Conservation (phyloP, 495 filamentous ascomycete species). For the Hamigera avellanea region DNA sequence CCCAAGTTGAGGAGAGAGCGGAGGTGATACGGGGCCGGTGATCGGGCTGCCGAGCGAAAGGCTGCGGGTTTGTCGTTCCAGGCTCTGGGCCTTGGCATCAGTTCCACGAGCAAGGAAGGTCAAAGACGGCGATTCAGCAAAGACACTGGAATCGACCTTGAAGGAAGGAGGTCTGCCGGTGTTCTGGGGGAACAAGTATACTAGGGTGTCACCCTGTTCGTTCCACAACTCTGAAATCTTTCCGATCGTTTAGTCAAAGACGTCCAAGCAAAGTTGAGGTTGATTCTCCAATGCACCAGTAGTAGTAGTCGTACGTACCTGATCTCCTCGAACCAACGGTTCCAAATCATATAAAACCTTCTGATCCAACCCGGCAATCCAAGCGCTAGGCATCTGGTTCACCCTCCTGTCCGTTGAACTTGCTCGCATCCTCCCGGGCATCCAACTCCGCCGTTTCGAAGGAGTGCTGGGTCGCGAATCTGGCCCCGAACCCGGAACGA, state of each 20-base stretch:
- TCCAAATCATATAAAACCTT: conserved; percentile 51
- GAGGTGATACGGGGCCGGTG: conserved; percentile 29
- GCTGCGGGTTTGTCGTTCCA: conserved; percentile 28
- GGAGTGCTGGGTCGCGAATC: conserved; percentile 31
- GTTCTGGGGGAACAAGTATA: conserved; percentile 68
- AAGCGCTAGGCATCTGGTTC: conserved; percentile 34
- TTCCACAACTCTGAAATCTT: conserved; percentile 86
- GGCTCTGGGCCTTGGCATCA: conserved; percentile 26
- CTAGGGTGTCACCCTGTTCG: conserved; percentile 65
- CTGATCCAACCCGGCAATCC: conserved; percentile 47
- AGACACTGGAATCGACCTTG: conserved; percentile 58
- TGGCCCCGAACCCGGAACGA: conserved; percentile 23
- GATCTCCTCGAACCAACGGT: conserved; percentile 45
- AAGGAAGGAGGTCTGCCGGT: conserved; percentile 63
- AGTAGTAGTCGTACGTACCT: conserved; percentile 36
- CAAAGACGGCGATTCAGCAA: conserved; percentile 59
- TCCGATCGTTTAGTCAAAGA: not conserved
- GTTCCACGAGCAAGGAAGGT: conserved; percentile 56
- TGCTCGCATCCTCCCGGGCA: conserved; percentile 34
- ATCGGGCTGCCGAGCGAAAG: conserved; percentile 28
- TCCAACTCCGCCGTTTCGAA: conserved; percentile 42
- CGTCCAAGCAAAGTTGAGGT: too few species aligned
- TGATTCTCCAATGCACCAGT: not conserved
- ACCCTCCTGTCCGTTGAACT: conserved; percentile 21
- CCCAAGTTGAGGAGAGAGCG: conserved; percentile 18